These are phyloP conservation scores for Saccharomyces hybrid DNA, from an alignment of 1,139 yeast genomes.

Conservation along the genomic window DNA sequence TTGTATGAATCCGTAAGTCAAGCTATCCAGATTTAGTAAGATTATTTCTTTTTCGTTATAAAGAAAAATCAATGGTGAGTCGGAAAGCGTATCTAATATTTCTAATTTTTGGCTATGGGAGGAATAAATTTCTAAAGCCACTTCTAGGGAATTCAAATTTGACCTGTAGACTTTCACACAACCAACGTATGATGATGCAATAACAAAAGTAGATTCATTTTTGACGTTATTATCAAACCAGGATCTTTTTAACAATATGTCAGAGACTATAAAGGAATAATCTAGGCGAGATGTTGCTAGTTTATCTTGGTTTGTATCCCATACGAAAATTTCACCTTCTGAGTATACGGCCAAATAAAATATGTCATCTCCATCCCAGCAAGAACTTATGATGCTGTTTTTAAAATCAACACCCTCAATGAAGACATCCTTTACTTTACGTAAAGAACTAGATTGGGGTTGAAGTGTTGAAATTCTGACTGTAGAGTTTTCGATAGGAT, in stretches of 20 bases:
- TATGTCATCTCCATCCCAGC: neutral
- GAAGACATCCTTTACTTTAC: neutral
- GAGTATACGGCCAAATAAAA: neutral
- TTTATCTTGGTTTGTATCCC: neutral
- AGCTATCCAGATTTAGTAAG: neutral
- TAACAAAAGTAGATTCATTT: neutral
- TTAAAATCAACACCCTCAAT: neutral
- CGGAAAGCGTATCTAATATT: neutral
- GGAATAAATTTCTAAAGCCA: neutral
- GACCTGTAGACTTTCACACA: neutral
- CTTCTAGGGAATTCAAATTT: neutral
- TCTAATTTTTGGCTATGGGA: neutral
- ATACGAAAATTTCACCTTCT: neutral
- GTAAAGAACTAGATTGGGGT: neutral
- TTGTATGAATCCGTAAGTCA: neutral
- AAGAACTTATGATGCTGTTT: neutral
- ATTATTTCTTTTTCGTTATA: neutral
- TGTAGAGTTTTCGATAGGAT: neutral
- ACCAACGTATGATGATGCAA: neutral
- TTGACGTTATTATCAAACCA: neutral
- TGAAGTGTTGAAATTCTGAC: neutral
- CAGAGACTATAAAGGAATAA: neutral
- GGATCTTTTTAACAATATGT: neutral
- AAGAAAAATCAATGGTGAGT: neutral
- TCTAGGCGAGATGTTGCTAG: neutral